Percentiles rank a stretch among this genome's conserved stretches.
These are phyloP conservation scores for Cordyceps militaris DNA, from an alignment of 2,329 filamentous ascomycete species.

Conservation along the genomic window DNA sequence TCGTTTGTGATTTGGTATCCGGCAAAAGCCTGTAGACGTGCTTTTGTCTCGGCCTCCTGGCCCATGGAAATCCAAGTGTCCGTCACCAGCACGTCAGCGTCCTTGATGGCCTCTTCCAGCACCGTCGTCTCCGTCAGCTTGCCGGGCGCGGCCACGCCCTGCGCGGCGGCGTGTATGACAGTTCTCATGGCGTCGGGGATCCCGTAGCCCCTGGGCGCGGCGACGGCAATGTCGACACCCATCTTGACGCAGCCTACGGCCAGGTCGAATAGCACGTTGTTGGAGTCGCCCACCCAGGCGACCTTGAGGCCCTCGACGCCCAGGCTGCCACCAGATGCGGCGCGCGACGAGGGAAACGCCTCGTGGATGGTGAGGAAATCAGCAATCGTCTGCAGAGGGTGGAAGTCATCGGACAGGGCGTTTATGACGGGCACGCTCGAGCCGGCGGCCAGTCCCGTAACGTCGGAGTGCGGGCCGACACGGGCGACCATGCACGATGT, in stretches of 20 bases:
- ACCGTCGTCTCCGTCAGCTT: slow-evolving; percentile 67
- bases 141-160: slow-evolving; percentile 51
- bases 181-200: slow-evolving; percentile 70
- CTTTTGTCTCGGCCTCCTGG: slow-evolving; percentile 77
- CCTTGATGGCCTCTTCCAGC: slow-evolving; percentile 78
- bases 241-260: slow-evolving; percentile 83
- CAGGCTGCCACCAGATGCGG: slow-evolving; percentile 36
- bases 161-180: slow-evolving; percentile 59
- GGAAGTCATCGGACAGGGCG: slow-evolving; percentile 81
- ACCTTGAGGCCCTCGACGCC: slow-evolving; percentile 80
- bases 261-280: slow-evolving; percentile 93
- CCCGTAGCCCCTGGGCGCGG: slow-evolving; percentile 76
- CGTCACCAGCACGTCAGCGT: slow-evolving; percentile 85
- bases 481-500: slow-evolving; percentile 75
- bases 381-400: slow-evolving; percentile 89
- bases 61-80: slow-evolving; percentile 99
- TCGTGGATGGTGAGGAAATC: slow-evolving; percentile 91
- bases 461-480: slow-evolving; percentile 69
- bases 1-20: slow-evolving; percentile 90
- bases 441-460: slow-evolving; percentile 61
- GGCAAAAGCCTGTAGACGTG: slow-evolving; percentile 71
- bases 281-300: slow-evolving; percentile 93
- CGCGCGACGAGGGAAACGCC: slow-evolving; percentile 51
- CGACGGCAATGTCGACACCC: slow-evolving; percentile 79
- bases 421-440: slow-evolving; percentile 79